Evolutionary conservation across 306 rosid genomes (phyloP).

Genomic region (Dryas octopetala): DNA sequence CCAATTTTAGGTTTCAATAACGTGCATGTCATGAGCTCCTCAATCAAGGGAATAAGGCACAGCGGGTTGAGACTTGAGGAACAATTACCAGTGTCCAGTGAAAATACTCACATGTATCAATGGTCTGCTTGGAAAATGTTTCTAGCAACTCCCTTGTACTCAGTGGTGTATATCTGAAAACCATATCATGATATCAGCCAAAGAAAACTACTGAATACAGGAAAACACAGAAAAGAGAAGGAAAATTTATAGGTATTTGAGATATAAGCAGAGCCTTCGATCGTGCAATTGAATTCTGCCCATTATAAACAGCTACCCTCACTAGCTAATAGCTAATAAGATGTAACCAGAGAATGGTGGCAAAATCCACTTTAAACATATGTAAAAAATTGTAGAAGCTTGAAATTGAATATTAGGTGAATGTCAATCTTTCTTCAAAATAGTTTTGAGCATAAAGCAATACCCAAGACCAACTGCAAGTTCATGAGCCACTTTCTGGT

Average conservation of each 20-base stretch:
- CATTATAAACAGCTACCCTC: neutral
- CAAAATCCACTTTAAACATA: neutral
- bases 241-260: neutral
- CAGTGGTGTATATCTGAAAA: constrained; percentile 80
- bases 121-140: constrained; percentile 59
- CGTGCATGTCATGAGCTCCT: neutral
- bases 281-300: neutral
- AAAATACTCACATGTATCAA: constrained; percentile 76
- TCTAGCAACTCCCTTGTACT: constrained; percentile 78
- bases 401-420: neutral
- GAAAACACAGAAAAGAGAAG: constrained; percentile 4
- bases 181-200: constrained; percentile 19
- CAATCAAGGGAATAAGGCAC: neutral
- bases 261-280: neutral
- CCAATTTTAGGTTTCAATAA: neutral
- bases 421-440: neutral
- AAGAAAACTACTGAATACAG: constrained; percentile 13
- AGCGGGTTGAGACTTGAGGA: neutral
- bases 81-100: neutral
- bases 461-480: constrained; percentile 93
- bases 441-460: constrained; percentile 16
- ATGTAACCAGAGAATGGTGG: neutral
- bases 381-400: neutral
- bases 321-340: neutral
- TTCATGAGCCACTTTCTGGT: constrained; percentile 81